Percentiles rank a stretch among this genome's conserved stretches.
These are phyloP conservation scores for Yamadazyma scolyti DNA, from an alignment of 805 yeast species.

Conservation along the genomic window DNA sequence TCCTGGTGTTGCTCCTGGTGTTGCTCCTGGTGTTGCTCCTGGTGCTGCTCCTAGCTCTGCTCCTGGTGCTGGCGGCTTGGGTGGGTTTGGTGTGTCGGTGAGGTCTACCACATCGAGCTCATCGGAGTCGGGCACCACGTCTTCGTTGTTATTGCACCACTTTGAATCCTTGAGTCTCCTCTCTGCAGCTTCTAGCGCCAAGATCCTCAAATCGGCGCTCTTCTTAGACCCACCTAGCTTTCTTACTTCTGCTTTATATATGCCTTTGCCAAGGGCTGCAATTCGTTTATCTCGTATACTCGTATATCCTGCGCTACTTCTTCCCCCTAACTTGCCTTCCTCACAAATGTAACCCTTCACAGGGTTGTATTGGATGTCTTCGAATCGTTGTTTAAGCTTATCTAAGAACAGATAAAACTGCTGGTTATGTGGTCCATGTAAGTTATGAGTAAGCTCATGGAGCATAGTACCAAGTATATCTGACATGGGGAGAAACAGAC, in stretches of 20 bases:
- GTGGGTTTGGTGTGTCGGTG: not conserved
- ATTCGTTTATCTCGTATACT: conserved; percentile 37
- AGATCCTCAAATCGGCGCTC: conserved; percentile 29
- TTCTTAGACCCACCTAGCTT: conserved; percentile 21
- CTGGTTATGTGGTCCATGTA: conserved; percentile 75
- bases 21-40: not conserved
- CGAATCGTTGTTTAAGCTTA: conserved; percentile 50
- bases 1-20: not conserved
- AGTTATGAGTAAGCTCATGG: conserved; percentile 84
- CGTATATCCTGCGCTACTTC: conserved; percentile 5
- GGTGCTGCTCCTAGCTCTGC: not conserved
- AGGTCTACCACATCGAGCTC: conserved; percentile 39
- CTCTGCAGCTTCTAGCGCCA: conserved; percentile 61
- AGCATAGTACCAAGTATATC: conserved; percentile 77
- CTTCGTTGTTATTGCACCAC: conserved; percentile 35
- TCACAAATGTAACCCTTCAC: conserved; percentile 44
- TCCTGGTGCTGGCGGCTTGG: not conserved
- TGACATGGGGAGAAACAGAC: conserved; percentile 57
- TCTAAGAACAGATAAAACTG: conserved; percentile 65
- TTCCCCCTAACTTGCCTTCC: conserved; percentile 43
- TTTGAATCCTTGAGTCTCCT: conserved; percentile 51
- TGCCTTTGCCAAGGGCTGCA: conserved; percentile 36
- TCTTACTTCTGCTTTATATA: conserved; percentile 37
- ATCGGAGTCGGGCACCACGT: conserved; percentile 37
- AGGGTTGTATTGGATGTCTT: conserved; percentile 39